Evolutionary conservation across 345 rosid genomes (phyloP), one percentile per base, ranked within the genome.

Genomic region (Stellera chamaejasme): DNA sequence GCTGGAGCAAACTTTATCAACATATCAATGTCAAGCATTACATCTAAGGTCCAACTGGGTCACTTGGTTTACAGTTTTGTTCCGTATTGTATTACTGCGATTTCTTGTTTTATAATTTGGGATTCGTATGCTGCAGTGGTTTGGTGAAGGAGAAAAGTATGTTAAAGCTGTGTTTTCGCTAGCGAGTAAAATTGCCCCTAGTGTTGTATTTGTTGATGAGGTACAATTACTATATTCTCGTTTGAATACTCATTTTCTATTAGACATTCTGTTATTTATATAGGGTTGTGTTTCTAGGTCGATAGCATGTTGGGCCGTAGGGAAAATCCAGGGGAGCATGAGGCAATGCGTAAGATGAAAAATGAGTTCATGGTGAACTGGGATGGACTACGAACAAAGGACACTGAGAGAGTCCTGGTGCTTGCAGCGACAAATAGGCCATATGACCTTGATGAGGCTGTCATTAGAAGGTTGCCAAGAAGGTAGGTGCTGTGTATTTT

Each of bases 361-460:
- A 86, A 88, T 68, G 99, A 89, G 66, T 93, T 93, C 75, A 93
- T 88, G 99, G 82, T 82, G 55, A 80, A 87, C 67, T 93, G 96
- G 97, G 99, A 86, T 69, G 98, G 97, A 44, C 61, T 84, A 51
- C 73, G 83, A 60, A 82, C 97, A 11, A 84, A 86, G 71, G 97
- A 88, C 48, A 81, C 82, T 10, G 95, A 92, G 65, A 68, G 96
- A 13, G 88, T 92, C 61, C 81, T 92, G 62, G 97, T 92, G 28
- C 95, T 88, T 66, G 98, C 91, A 52, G 97, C 98, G 65, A 92
- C 97, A 49, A 92, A 88, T 67, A 74, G 98, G 65, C 95, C 97
- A 48, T 92, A 79, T 73, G 98, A 92, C 75, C 90, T 92, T 63
- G 98, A 92, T 65, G 98, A 92, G 77, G 98, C 97, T 54, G 98